Base-by-base conservation (phyloP, 2,329 filamentous ascomycete species). In the Cytospora schulzeri region DNA sequence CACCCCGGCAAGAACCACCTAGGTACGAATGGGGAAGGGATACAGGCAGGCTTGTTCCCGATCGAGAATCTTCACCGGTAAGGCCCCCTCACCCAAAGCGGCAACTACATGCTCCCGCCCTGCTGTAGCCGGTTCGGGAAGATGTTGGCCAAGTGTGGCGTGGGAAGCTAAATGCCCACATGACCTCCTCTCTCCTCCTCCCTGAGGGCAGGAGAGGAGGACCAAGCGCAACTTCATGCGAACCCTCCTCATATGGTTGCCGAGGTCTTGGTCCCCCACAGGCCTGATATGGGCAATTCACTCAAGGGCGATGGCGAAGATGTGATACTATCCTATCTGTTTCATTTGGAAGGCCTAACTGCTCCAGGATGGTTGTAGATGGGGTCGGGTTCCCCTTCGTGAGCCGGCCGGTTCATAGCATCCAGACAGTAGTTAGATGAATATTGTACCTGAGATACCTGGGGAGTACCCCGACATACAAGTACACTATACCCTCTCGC, bases 221-320 rank as follows among this genome's bases (percentile, higher is more conserved):
- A 48, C 45, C 45, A 48, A 48, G 45, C 45, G 45, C 45, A 24
- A 48, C 45, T 22, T 48, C 45, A 48, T 48, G 45, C 45, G n/a
- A 24, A 48, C 45, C 11, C n/a, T n/a, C n/a, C n/a, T 45, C 41
- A 7, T 8, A 11, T 33, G 31, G 31, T 33, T 11, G 4, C 33
- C 33, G 33, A 35, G 38, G n/a, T 41, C 17, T 41, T 41, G 6
- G 38, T 15, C 38, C 38, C n/a, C n/a, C n/a, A 17, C 33, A n/a
- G 2, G 8, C 17, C 38, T 41, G 38, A 7, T 19, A 5, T 41
- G n/a, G n/a, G n/a, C n/a, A 4, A 7, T 2, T 38, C 35, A 38
- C 35, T 38, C 35, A 17, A 38, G 35, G 35, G 31, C 31, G 31
- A 15, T 38, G 35, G 11, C 35, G 15, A 17, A 15, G 35, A 17